Evolutionary conservation across 768 basidiomycete genomes (phyloP).

Genomic region (Suillus variegatus): DNA sequence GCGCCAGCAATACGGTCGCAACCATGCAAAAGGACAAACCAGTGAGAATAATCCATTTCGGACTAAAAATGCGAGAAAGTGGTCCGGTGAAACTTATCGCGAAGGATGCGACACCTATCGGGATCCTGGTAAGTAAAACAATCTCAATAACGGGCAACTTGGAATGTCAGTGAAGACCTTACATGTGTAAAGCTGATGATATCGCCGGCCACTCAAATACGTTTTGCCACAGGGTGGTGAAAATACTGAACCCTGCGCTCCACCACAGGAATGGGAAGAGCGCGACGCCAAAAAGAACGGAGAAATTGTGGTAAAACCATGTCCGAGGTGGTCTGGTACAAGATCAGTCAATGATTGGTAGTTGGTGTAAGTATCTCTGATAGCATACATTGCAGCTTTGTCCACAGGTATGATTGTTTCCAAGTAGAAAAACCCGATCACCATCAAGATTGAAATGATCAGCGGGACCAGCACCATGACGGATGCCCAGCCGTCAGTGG

Average conservation of each 20-base stretch:
- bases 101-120: conserved; percentile 42
- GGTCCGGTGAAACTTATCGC: conserved; percentile 40
- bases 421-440: conserved; percentile 50
- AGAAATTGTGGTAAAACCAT: conserved; percentile 45
- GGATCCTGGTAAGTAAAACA: conserved; percentile 32
- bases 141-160: conserved; percentile 8
- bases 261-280: conserved; percentile 47
- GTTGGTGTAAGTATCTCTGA: neutral
- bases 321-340: conserved; percentile 39
- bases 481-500: conserved; percentile 50
- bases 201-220: conserved; percentile 44
- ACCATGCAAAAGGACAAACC: conserved; percentile 40
- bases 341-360: neutral
- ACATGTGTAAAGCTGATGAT: conserved; percentile 42
- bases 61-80: conserved; percentile 36
- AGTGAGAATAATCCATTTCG: conserved; percentile 48
- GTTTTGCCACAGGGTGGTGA: conserved; percentile 42
- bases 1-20: conserved; percentile 43
- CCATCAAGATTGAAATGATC: conserved; percentile 43
- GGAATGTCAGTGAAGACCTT: conserved; percentile 7
- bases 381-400: conserved; percentile 43
- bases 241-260: conserved; percentile 34
- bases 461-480: conserved; percentile 48
- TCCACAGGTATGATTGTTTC: conserved; percentile 43
- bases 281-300: conserved; percentile 38